phyloP scores from a whole-genome alignment of 2,329 filamentous ascomycete genomes.

The Mariannaea elegans region DNA sequence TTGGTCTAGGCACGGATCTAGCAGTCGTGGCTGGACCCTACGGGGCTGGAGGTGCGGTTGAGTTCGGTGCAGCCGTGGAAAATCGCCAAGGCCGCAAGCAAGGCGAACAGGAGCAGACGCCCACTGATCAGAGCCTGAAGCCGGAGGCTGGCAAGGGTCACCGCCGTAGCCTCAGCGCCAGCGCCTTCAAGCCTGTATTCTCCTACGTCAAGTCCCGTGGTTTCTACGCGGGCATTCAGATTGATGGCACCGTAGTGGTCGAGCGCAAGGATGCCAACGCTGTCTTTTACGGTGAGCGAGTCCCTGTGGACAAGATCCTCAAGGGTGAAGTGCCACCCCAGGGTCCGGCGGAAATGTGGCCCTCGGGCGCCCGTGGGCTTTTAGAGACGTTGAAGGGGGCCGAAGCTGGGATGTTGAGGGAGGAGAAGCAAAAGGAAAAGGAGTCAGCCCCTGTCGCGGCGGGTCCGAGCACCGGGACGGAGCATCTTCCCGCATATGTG shows the following conservation, averaged over 20 bases:
- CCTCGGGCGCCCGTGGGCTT: constrained; percentile 42
- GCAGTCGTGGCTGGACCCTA: constrained; percentile 76
- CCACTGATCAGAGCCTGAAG: constrained; percentile 36
- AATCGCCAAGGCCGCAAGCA: constrained; percentile 37
- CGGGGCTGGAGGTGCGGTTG: constrained; percentile 77
- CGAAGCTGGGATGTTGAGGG: constrained; percentile 41
- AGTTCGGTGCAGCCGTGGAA: constrained; percentile 55
- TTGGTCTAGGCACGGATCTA: constrained; percentile 81
- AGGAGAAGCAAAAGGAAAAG: constrained; percentile 29
- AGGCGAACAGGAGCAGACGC: constrained; percentile 53
- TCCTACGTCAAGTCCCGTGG: constrained; percentile 88
- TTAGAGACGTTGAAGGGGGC: constrained; percentile 45
- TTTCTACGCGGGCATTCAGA: constrained; percentile 85
- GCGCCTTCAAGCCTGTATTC: constrained; percentile 54
- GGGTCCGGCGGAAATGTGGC: constrained; percentile 43
- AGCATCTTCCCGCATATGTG: constrained; percentile 35
- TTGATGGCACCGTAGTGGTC: constrained; percentile 87
- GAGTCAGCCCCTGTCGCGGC: constrained; percentile 10
- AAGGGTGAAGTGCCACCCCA: constrained; percentile 49
- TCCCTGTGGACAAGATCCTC: constrained; percentile 58
- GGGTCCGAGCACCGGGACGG: constrained; percentile 19
- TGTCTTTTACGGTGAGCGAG: constrained; percentile 77
- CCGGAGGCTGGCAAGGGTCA: constrained; percentile 38
- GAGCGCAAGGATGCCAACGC: constrained; percentile 90
- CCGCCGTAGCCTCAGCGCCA: constrained; percentile 43